phyloP scores from a whole-genome alignment of 169 alveolate species.

The Plasmodium sp. region DNA sequence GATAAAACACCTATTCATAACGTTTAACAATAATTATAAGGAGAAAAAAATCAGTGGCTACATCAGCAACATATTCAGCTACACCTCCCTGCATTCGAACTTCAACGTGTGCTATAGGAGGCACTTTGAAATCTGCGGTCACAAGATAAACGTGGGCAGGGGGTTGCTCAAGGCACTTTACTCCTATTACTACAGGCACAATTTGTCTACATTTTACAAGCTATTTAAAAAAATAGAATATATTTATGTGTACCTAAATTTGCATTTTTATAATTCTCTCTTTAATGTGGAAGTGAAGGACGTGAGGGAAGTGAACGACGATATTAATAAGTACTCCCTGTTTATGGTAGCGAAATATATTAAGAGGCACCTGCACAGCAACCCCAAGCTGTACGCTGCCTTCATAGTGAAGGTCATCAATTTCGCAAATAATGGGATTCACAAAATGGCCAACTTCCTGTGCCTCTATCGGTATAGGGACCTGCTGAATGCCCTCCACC shows the following conservation, averaged over 20 bases:
- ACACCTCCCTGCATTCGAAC: conserved; percentile 40
- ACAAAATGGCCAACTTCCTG: conserved; percentile 11
- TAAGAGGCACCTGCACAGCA: conserved; percentile 34
- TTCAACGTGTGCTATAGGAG: conserved; percentile 36
- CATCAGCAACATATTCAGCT: conserved; percentile 41
- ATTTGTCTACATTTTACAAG: conserved; percentile 40
- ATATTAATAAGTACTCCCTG: conserved; percentile 20
- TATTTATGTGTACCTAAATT: conserved; percentile 38
- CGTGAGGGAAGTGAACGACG: conserved; percentile 34
- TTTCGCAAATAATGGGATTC: conserved; percentile 20
- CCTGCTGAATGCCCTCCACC: conserved; percentile 16
- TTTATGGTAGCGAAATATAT: conserved; percentile 20
- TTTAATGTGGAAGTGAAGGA: conserved; percentile 34
- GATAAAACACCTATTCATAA: conserved; percentile 36
- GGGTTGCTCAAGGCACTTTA: conserved; percentile 26
- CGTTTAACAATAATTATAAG: conserved; percentile 50
- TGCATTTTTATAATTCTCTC: conserved; percentile 23
- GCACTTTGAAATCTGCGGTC: conserved; percentile 12
- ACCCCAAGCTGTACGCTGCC: conserved; percentile 2
- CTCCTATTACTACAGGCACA: conserved; percentile 50
- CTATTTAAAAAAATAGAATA: conserved; percentile 57
- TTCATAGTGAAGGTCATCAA: conserved; percentile 26
- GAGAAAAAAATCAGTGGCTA: conserved; percentile 61
- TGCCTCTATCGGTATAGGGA: conserved; percentile 43
- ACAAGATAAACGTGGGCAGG: conserved; percentile 19